Percentiles rank a stretch among this genome's conserved stretches.
These are phyloP conservation scores for Fusarium globosum DNA, from an alignment of 2,329 filamentous ascomycete species.

Conservation along the genomic window DNA sequence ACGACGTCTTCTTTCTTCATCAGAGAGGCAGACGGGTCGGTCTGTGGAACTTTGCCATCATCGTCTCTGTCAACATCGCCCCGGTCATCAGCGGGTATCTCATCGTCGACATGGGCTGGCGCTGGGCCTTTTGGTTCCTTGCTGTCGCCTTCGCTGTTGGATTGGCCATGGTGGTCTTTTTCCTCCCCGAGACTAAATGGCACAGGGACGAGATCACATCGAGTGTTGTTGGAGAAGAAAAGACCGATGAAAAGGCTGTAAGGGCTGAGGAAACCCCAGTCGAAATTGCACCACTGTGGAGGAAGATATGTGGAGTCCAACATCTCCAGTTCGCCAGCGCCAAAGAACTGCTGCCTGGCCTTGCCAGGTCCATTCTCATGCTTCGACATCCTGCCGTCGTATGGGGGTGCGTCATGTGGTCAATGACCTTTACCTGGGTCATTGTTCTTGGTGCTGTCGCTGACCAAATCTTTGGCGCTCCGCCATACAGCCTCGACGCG, in stretches of 20 bases:
- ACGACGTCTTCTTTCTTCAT: constrained; percentile 2
- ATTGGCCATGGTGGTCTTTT: not conserved
- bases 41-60: constrained; percentile 3
- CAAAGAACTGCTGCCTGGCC: not conserved
- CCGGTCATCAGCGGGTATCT: constrained; percentile 9
- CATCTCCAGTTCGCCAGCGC: not conserved
- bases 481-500: not conserved
- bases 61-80: not conserved
- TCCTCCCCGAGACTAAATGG: constrained; percentile 5
- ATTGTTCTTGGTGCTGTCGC: not conserved
- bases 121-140: constrained; percentile 4
- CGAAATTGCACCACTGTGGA: not conserved
- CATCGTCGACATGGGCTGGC: constrained; percentile 6
- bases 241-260: not conserved
- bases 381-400: not conserved
- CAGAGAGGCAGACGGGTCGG: not conserved
- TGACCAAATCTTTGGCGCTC: not conserved
- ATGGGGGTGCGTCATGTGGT: not conserved
- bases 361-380: not conserved
- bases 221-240: not conserved
- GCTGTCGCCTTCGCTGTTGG: not conserved
- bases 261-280: not conserved
- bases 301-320: not conserved
- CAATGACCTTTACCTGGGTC: constrained; percentile 14
- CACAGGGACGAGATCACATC: not conserved